A percentile compares a stretch with the other conserved stretches of the same genome.
These are phyloP conservation scores for Piromyces sp. DNA, from an alignment of 192 early-diverging fungal genomes.

Conservation along the genomic window DNA sequence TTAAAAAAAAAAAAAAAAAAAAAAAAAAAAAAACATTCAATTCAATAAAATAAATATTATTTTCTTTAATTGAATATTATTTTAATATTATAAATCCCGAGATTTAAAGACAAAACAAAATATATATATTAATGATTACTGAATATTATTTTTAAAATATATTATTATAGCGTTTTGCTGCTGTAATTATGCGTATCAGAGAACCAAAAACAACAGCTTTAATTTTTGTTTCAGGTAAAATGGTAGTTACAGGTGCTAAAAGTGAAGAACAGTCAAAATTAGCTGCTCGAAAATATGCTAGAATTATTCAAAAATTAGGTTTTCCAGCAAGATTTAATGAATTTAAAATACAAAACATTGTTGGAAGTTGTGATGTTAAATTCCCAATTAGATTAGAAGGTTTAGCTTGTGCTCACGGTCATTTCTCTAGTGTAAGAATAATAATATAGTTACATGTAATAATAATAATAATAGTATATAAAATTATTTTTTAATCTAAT, in stretches of 20 bases:
- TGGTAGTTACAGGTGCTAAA: conserved; percentile 66
- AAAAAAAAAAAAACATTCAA: too few relatives aligned
- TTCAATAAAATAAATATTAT: too few relatives aligned
- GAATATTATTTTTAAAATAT: too few relatives aligned
- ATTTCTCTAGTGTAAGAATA: conserved; percentile 65
- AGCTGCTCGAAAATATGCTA: conserved; percentile 94
- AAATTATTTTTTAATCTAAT: background rate
- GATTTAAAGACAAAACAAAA: too few relatives aligned
- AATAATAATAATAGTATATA: too few relatives aligned
- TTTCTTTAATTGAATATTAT: too few relatives aligned
- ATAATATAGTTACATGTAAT: too few relatives aligned
- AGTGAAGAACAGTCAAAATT: conserved; percentile 94
- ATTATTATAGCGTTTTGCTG: conserved; percentile 85
- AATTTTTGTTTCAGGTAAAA: conserved; percentile 99
- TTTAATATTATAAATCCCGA: too few relatives aligned
- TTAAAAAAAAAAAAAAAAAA: too few relatives aligned
- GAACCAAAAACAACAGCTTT: conserved; percentile 91
- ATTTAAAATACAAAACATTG: conserved; percentile 99
- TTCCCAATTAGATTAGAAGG: conserved; percentile 98
- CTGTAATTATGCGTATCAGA: conserved; percentile 99
- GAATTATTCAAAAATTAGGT: conserved; percentile 96
- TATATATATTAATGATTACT: too few relatives aligned
- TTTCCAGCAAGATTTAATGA: conserved; percentile 95
- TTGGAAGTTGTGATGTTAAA: conserved; percentile 97
- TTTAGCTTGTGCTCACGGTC: conserved; percentile 78